These are phyloP conservation scores for Fraxinus quadrangulata DNA, from an alignment of 257 asterid species.

Conservation along the genomic window DNA sequence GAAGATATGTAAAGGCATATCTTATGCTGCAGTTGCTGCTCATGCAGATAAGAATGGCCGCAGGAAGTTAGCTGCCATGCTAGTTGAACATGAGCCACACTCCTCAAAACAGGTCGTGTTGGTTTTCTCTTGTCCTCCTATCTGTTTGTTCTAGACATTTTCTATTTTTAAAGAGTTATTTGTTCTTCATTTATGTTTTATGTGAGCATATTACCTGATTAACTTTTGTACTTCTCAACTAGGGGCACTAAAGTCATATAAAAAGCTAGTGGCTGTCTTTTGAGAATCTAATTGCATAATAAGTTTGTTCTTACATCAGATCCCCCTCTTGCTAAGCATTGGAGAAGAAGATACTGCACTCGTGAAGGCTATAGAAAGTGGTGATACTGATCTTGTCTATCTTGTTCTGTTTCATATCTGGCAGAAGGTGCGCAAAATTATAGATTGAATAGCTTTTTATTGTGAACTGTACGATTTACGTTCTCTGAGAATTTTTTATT, in stretches of 20 bases:
- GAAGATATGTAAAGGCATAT: constrained; percentile 93
- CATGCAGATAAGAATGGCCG: constrained; percentile 95
- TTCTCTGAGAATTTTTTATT: constrained; percentile 25
- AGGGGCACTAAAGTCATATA: constrained; percentile 9
- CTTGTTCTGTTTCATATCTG: constrained; percentile 91
- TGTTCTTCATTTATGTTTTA: constrained; percentile 21
- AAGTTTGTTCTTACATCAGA: constrained; percentile 44
- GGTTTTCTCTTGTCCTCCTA: constrained; percentile 16
- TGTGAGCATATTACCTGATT: constrained; percentile 6
- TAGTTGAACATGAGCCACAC: constrained; percentile 89
- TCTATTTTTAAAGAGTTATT: neutral
- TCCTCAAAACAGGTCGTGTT: constrained; percentile 88
- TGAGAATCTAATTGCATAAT: constrained; percentile 1
- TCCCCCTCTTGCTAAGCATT: constrained; percentile 92
- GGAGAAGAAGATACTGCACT: constrained; percentile 96
- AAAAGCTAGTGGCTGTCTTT: constrained; percentile 8
- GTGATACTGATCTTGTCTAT: constrained; percentile 96
- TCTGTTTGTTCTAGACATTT: constrained; percentile 9
- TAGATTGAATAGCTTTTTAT: constrained; percentile 23
- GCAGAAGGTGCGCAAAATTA: constrained; percentile 65
- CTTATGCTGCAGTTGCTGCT: constrained; percentile 98
- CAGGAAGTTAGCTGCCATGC: constrained; percentile 96
- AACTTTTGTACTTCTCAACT: constrained; percentile 15
- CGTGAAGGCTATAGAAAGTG: constrained; percentile 83
- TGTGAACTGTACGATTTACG: neutral